These are phyloP conservation scores for Penicillium simplicissimum DNA, from an alignment of 495 filamentous ascomycete genomes.

Conservation along the genomic window DNA sequence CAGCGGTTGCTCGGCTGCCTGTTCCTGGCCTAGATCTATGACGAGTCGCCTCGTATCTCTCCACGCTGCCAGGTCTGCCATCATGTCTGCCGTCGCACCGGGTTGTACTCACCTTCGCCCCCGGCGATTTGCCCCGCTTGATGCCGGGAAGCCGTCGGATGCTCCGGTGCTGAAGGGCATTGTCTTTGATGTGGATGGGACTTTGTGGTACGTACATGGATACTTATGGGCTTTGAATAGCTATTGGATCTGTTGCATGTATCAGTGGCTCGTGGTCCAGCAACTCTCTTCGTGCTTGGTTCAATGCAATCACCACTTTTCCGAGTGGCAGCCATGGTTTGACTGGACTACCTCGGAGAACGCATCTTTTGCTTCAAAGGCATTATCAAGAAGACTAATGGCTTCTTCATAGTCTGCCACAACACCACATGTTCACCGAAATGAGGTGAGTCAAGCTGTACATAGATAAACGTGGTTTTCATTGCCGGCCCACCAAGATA, in stretches of 20 bases:
- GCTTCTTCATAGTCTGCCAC: slow-evolving; percentile 63
- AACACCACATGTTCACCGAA: slow-evolving; percentile 90
- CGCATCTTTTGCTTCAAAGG: not conserved
- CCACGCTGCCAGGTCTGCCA: slow-evolving; percentile 7
- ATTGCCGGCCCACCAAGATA: too few relatives aligned
- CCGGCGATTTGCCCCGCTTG: slow-evolving; percentile 57
- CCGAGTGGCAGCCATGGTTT: not conserved
- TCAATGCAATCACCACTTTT: not conserved
- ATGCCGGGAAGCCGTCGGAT: slow-evolving; percentile 33
- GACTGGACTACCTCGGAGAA: not conserved
- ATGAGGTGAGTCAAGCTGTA: slow-evolving; percentile 63
- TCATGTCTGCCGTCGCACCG: slow-evolving; percentile 30
- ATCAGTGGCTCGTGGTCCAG: not conserved
- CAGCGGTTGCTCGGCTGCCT: not conserved
- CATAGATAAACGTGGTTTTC: not conserved
- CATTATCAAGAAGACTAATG: not conserved
- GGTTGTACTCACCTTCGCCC: slow-evolving; percentile 36
- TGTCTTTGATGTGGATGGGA: slow-evolving; percentile 95
- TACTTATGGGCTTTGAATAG: not conserved
- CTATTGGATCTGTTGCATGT: not conserved
- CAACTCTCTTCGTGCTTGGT: not conserved
- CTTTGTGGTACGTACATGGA: slow-evolving; percentile 68
- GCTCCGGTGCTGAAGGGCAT: slow-evolving; percentile 72
- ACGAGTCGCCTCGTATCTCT: slow-evolving; percentile 10
- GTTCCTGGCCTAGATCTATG: slow-evolving; percentile 17